Evolutionary conservation across 805 yeast genomes (phyloP).

Genomic region (Kluyveromyces lactis): DNA sequence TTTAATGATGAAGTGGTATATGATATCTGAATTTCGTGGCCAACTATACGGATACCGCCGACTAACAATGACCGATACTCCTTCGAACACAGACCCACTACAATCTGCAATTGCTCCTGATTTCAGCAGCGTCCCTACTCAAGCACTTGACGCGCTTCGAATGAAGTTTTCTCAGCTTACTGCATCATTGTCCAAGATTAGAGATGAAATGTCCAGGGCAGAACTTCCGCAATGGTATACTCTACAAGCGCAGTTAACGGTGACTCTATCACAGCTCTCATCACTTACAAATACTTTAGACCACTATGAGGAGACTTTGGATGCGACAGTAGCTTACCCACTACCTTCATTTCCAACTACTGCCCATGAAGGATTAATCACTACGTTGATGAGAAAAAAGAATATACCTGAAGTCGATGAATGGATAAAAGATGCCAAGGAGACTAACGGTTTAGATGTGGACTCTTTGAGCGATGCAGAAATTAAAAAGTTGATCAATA

Average conservation of each 20-base stretch:
- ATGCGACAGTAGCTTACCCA: slow-evolving; percentile 73
- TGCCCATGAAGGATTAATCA: slow-evolving; percentile 71
- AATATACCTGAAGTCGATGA: slow-evolving; percentile 83
- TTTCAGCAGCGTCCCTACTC: slow-evolving; percentile 45
- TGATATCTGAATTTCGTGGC: too few species aligned
- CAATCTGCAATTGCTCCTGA: slow-evolving; percentile 21
- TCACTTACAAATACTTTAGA: slow-evolving; percentile 68
- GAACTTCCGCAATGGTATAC: slow-evolving; percentile 44
- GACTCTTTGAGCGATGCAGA: slow-evolving; percentile 19
- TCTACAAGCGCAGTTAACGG: slow-evolving; percentile 76
- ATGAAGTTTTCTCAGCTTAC: slow-evolving; percentile 53
- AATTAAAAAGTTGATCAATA: slow-evolving; percentile 20
- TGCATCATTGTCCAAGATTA: slow-evolving; percentile 50
- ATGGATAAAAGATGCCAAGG: slow-evolving; percentile 56
- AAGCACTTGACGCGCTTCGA: slow-evolving; percentile 54
- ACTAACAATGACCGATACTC: slow-evolving; percentile 5
- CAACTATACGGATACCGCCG: too few species aligned
- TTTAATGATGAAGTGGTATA: too few species aligned
- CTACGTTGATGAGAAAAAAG: slow-evolving; percentile 81
- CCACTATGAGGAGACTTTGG: slow-evolving; percentile 48
- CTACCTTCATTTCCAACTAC: slow-evolving; percentile 77
- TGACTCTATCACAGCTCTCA: slow-evolving; percentile 71
- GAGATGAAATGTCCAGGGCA: slow-evolving; percentile 42
- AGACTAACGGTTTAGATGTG: slow-evolving; percentile 25
- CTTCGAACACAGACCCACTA: slow-evolving; percentile 5